Evolutionary conservation across 2,329 filamentous ascomycete genomes (phyloP).

Genomic region (Aspergillus ochraceoroseus): DNA sequence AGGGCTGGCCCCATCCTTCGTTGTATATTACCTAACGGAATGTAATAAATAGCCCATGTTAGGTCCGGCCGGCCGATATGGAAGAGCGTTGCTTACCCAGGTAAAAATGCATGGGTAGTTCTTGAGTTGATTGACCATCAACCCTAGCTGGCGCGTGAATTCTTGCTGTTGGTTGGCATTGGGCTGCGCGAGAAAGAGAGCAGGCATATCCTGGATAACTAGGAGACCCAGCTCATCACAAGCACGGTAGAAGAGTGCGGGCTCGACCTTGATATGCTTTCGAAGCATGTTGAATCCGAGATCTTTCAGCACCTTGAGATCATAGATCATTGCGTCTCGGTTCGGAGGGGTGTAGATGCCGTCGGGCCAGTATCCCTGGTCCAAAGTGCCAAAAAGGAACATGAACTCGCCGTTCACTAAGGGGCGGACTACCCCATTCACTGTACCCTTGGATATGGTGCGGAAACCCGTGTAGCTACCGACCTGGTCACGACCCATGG

Average conservation of each 20-base stretch:
- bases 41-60: too few species aligned
- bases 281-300: slow-evolving; percentile 67
- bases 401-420: slow-evolving; percentile 64
- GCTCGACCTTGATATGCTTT: slow-evolving; percentile 68
- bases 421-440: slow-evolving; percentile 58
- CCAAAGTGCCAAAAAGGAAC: slow-evolving; percentile 64
- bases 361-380: slow-evolving; percentile 69
- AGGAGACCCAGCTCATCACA: slow-evolving; percentile 62
- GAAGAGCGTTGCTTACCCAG: slow-evolving; percentile 49
- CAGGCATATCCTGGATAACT: slow-evolving; percentile 69
- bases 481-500: slow-evolving; percentile 50
- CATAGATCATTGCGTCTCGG: slow-evolving; percentile 62
- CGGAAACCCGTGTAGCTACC: slow-evolving; percentile 66
- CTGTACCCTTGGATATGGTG: slow-evolving; percentile 53
- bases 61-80: too few species aligned
- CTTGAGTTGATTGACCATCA: slow-evolving; percentile 59
- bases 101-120: slow-evolving; percentile 61
- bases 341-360: slow-evolving; percentile 63
- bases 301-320: slow-evolving; percentile 59
- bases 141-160: slow-evolving; percentile 59
- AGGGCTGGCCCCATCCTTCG: slow-evolving; percentile 64
- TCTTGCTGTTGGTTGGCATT: slow-evolving; percentile 55
- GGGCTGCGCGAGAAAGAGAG: slow-evolving; percentile 40
- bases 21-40: slow-evolving; percentile 66
- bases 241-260: slow-evolving; percentile 62